These are phyloP conservation scores for Mortierella sp. DNA, from an alignment of 371 early-diverging fungal species.

Conservation along the genomic window DNA sequence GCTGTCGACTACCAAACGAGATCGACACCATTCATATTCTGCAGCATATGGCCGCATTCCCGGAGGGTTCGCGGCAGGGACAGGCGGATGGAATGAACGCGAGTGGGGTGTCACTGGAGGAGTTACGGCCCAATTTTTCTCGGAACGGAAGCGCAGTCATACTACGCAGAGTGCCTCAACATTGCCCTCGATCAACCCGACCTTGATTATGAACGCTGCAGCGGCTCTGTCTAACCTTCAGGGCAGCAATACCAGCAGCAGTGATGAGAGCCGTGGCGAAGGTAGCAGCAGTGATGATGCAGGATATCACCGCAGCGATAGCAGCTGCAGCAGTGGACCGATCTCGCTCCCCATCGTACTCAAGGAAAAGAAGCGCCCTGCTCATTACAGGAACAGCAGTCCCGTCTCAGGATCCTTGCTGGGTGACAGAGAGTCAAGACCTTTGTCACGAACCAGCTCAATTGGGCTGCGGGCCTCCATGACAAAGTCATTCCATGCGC, in stretches of 20 bases:
- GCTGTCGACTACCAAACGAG: constrained; percentile 7
- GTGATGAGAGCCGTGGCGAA: background rate
- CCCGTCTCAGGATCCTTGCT: constrained; percentile 9
- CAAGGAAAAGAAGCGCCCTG: background rate
- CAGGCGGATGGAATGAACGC: background rate
- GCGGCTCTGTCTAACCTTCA: constrained; percentile 34
- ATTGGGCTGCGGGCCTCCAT: background rate
- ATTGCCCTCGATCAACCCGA: constrained; percentile 28
- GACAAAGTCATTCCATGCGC: background rate
- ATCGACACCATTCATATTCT: constrained; percentile 21
- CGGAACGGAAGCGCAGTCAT: constrained; percentile 23
- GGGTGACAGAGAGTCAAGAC: background rate
- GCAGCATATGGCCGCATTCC: background rate
- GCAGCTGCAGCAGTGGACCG: constrained; percentile 1
- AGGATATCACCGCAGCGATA: background rate
- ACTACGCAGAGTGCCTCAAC: constrained; percentile 13
- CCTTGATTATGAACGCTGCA: constrained; percentile 37
- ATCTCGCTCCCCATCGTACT: background rate
- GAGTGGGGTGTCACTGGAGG: background rate
- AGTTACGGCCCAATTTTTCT: background rate
- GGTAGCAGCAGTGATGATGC: background rate
- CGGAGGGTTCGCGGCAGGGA: background rate
- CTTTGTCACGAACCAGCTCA: background rate
- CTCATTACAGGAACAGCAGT: constrained; percentile 7
- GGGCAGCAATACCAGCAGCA: background rate